A percentile compares a stretch with the other conserved stretches of the same genome.
Evolutionary conservation across 768 basidiomycete genomes (phyloP).

Genomic region (Leccinum variicolor): DNA sequence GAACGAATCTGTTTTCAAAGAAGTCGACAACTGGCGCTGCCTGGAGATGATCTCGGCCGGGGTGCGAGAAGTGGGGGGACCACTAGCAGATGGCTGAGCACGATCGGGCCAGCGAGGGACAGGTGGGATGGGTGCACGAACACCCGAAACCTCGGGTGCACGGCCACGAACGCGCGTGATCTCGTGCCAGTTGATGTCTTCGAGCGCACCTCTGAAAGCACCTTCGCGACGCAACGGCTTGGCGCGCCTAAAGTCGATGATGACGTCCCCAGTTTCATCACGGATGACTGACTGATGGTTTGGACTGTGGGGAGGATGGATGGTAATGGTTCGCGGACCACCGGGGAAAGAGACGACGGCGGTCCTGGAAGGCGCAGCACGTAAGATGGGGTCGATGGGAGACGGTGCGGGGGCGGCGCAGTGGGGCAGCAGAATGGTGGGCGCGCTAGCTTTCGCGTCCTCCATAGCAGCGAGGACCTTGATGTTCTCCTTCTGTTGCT

Average conservation of each 20-base stretch:
- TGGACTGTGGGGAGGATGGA: conserved; percentile 17
- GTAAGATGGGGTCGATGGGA: background rate
- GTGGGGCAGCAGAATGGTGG: background rate
- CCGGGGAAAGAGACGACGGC: conserved; percentile 20
- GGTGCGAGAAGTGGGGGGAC: background rate
- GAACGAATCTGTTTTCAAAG: conserved; percentile 9
- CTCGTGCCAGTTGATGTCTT: conserved; percentile 4
- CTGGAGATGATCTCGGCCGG: conserved; percentile 6
- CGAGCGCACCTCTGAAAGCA: conserved; percentile 14
- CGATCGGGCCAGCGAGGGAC: conserved; percentile 12
- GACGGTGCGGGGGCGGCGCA: background rate
- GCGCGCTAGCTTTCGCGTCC: background rate
- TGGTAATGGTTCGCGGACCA: conserved; percentile 19
- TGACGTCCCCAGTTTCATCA: conserved; percentile 16
- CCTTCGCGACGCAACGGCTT: conserved; percentile 20
- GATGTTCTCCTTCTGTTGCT: conserved; percentile 7
- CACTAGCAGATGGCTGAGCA: background rate
- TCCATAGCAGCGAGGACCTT: conserved; percentile 3
- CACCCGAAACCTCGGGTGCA: background rate
- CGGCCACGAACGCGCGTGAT: conserved; percentile 13
- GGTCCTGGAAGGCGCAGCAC: background rate
- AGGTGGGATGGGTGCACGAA: background rate
- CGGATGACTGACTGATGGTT: conserved; percentile 10
- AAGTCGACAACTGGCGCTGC: conserved; percentile 3
- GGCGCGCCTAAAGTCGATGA: conserved; percentile 8